Base-by-base conservation (phyloP, 2,329 filamentous ascomycete genomes). In the Cercospora sp. region DNA sequence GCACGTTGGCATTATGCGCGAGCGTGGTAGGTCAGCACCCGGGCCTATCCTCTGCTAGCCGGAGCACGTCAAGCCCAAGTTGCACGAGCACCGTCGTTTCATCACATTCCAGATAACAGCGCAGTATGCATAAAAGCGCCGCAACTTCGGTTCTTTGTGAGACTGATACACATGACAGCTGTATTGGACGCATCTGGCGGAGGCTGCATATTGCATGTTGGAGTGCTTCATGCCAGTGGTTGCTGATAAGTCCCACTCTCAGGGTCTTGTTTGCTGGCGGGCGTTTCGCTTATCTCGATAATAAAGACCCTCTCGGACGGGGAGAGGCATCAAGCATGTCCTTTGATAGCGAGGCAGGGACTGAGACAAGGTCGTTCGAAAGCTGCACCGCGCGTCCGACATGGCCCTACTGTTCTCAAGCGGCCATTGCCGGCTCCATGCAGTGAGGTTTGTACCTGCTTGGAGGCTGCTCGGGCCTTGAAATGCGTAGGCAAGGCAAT, bases 1-100 rank as follows among this genome's bases (percentile, higher is more conserved):
- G 43, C 45, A 51, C 45, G 45, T 51, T 51, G 45, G 45, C 0
- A 5, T 1, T 16, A 13, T 32, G 60, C 34, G 24, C 7, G 26
- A 16, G 30, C 28, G 28, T 60, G 28, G 21, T 28, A 28, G n/a
- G 37, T 30, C 21, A 26, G 49, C 16, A 30, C 13, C 45, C 43
- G 61, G n/a, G n/a, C 61, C 24, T 57, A 55, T 34, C 45, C 61
- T 63, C 28, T 55, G n/a, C 30, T 63, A 63, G 61, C 61, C 45
- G 61, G 10, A 57, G 32, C 30, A 40, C 37, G 21, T 62, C 24
- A 16, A 26, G 21, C 45, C 51, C 30, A 63, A 58, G 66, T 45
- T 67, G 40, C 66, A 67, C 66, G 43, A 51, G 51, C 43, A 65
- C 66, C 66, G 49, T 63, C 34, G 55, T 63, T 65, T 37, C 49